Percentiles rank a stretch among this genome's conserved stretches.
These are phyloP conservation scores for Lentinula lateritia DNA, from an alignment of 768 basidiomycete genomes.

Conservation along the genomic window DNA sequence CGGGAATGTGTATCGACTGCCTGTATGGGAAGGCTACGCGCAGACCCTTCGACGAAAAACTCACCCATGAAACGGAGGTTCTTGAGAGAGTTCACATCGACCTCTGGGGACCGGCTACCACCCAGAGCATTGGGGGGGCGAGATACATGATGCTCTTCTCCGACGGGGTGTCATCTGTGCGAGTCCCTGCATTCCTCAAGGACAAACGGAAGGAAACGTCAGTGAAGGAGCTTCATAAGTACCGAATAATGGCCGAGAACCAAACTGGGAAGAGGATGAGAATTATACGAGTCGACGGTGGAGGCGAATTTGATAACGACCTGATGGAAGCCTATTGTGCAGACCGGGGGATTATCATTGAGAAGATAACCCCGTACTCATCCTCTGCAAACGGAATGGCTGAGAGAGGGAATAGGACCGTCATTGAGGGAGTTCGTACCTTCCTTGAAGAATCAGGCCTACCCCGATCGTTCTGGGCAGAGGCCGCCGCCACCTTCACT, in stretches of 20 bases:
- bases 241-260: conserved; percentile 8
- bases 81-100: conserved; percentile 18
- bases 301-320: conserved; percentile 21
- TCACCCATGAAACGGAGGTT: conserved; percentile 9
- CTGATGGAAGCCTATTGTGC: conserved; percentile 14
- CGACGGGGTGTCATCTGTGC: conserved; percentile 14
- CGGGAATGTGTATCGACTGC: conserved; percentile 18
- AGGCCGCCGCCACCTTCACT: not conserved
- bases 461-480: not conserved
- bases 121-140: conserved; percentile 10
- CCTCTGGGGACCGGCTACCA: conserved; percentile 18
- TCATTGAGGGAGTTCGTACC: conserved; percentile 13
- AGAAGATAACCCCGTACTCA: conserved; percentile 17
- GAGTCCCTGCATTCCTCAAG: conserved; percentile 14
- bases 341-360: conserved; percentile 15
- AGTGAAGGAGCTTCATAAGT: conserved; percentile 12
- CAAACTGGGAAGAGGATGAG: conserved; percentile 14
- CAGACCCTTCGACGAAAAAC: conserved; percentile 17
- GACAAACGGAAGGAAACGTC: conserved; percentile 16
- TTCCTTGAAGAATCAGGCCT: not conserved
- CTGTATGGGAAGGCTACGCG: conserved; percentile 17
- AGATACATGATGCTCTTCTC: conserved; percentile 19
- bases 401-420: conserved; percentile 15
- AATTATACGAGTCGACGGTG: conserved; percentile 17
- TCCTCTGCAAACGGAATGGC: conserved; percentile 22